A percentile compares a stretch with the other conserved stretches of the same genome.
Evolutionary conservation across 345 rosid genomes (phyloP).

Genomic region (Salix viminalis): DNA sequence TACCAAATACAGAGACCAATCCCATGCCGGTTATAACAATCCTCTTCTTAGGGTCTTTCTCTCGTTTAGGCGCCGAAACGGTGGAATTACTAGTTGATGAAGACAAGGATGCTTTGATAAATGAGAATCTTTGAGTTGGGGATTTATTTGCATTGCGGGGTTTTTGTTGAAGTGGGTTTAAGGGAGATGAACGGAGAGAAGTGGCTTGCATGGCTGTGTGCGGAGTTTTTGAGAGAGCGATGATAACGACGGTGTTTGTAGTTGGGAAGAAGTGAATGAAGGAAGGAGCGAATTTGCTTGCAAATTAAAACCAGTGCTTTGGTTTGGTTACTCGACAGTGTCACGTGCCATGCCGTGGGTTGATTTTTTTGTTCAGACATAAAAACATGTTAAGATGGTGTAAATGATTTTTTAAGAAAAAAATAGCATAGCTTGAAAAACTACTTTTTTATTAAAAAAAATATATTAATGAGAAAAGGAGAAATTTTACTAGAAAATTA

Average conservation of each 20-base stretch:
- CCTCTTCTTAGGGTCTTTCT: conserved; percentile 89
- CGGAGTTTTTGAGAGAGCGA: conserved; percentile 6
- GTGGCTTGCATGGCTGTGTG: conserved; percentile 55
- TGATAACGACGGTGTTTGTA: conserved; percentile 3
- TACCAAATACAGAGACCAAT: conserved; percentile 89
- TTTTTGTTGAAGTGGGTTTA: conserved; percentile 38
- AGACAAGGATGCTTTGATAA: conserved; percentile 39
- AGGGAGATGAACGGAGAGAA: conserved; percentile 53
- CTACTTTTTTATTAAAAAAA: too few species aligned
- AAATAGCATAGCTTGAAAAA: too few species aligned
- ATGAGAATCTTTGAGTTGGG: conserved; percentile 29
- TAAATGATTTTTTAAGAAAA: too few species aligned
- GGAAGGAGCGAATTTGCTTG: background rate
- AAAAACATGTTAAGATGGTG: too few species aligned
- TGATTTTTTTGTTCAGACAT: too few species aligned
- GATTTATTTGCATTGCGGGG: conserved; percentile 29
- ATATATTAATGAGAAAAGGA: too few species aligned
- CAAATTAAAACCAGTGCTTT: background rate
- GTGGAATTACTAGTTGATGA: conserved; percentile 17
- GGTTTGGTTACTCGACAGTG: background rate
- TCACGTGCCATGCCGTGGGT: too few species aligned
- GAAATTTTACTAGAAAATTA: too few species aligned
- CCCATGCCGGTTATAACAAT: conserved; percentile 97
- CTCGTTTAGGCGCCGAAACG: conserved; percentile 78
- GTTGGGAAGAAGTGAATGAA: background rate